Evolutionary conservation across 1,139 yeast species (phyloP).

Genomic region (Suhomyces kunorum): DNA sequence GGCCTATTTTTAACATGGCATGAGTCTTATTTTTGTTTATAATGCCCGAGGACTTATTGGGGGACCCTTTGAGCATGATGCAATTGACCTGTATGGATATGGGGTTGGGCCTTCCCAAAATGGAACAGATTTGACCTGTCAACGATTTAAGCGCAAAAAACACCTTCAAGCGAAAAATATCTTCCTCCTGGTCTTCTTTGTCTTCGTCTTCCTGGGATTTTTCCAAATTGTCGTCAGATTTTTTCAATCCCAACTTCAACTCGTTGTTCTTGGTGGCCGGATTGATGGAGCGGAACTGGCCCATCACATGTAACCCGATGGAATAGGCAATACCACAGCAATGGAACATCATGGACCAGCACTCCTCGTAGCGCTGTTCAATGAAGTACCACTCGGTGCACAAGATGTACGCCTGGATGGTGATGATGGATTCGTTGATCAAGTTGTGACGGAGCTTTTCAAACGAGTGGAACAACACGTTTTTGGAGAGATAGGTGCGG

Average conservation of each 20-base stretch:
- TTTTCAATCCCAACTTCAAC: constrained; percentile 5
- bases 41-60: constrained; percentile 21
- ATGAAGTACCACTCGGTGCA: constrained; percentile 54
- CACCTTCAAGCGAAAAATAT: constrained; percentile 41
- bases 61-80: constrained; percentile 28
- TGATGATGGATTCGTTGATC: constrained; percentile 46
- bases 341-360: constrained; percentile 52
- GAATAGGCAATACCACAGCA: constrained; percentile 53
- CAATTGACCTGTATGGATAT: constrained; percentile 52
- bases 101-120: constrained; percentile 58
- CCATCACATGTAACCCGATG: constrained; percentile 53
- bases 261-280: constrained; percentile 10
- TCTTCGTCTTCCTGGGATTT: constrained; percentile 11
- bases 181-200: constrained; percentile 31
- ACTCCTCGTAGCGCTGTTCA: constrained; percentile 51
- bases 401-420: constrained; percentile 50
- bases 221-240: constrained; percentile 1
- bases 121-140: constrained; percentile 52
- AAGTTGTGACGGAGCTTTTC: constrained; percentile 48
- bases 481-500: constrained; percentile 32
- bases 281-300: constrained; percentile 24
- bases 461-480: constrained; percentile 37
- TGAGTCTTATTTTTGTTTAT: constrained; percentile 30
- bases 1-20: constrained; percentile 43
- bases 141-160: constrained; percentile 54